Base-by-base conservation (phyloP, 371 early-diverging fungal species). In the Dinochytrium kinnereticum region DNA sequence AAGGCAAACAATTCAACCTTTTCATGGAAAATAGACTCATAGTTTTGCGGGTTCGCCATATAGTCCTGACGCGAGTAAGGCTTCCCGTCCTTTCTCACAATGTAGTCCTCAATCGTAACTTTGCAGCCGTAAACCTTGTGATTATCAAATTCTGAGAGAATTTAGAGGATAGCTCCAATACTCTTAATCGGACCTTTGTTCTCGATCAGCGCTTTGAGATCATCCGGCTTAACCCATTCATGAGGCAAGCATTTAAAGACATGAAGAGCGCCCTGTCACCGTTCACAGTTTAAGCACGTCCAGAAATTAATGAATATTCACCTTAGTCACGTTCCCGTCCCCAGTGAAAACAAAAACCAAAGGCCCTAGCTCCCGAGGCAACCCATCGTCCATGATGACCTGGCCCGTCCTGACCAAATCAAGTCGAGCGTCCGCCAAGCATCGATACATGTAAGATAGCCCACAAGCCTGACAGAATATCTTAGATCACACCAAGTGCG, bases 341-440 rank as follows among this genome's bases (percentile, higher is more conserved):
- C 98, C 98, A 2, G 96, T 96, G 73, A 98, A 95, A 0, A 90
- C 90, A 77, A 96, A 95, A 17, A 91, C 85, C 83, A 98, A 82
- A 5, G 98, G 98, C 0, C 94, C 94, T 75, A 98, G 93, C 64
- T 88, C 88, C 59, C 88, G 84, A 10, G 97, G 96, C 0, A 98
- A 87, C 0, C 97, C 96, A 74, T 95, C 91, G 67, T 92, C 90
- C 75, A 80, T 79, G 70, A 98, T 96, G 34, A 88, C 84, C 68
- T 92, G 88, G 1, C 95, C 97, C 51, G 95, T 84, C 19, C 89
- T 79, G 65, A 89, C 83, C 13, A 98, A 84, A 38, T 94, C 91
- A 13, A 88, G 72, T 66, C 90, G 88, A 30, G 96, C 97, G 59
- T 92, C 90, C 37, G 89, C 89, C 33, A 97, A 79, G 1, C 91